Percentiles rank a stretch among this genome's conserved stretches.
Conservation (phyloP, 352 stramenopile genomes). For the Phytopythium delawarense region DNA sequence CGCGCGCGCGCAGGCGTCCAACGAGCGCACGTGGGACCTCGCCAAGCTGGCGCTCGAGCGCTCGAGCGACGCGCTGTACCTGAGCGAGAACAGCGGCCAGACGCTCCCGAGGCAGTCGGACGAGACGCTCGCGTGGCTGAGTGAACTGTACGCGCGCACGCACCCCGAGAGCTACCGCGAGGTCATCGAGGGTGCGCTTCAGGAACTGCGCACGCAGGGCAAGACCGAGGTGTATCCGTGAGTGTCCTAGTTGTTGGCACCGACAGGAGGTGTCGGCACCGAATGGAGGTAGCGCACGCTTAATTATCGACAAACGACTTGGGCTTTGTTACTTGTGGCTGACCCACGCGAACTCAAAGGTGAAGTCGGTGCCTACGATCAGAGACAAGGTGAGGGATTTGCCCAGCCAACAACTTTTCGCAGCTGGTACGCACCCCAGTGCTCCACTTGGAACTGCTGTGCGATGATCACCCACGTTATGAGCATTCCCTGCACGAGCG, state of each 20-base stretch:
- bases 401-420: too few relatives aligned
- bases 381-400: too few relatives aligned
- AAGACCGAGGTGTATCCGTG: constrained; percentile 23
- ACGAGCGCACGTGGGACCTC: constrained; percentile 44
- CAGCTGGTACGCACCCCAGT: constrained; percentile 4
- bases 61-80: constrained; percentile 30
- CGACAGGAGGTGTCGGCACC: not conserved
- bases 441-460: constrained; percentile 16
- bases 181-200: constrained; percentile 40
- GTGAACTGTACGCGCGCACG: constrained; percentile 36
- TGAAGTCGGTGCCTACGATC: not conserved
- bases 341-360: not conserved
- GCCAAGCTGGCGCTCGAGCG: constrained; percentile 38
- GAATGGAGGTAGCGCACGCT: not conserved
- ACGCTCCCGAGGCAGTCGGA: constrained; percentile 42
- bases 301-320: not conserved
- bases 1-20: constrained; percentile 34
- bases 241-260: not conserved
- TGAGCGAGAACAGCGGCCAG: constrained; percentile 35
- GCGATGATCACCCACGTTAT: constrained; percentile 26
- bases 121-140: constrained; percentile 36
- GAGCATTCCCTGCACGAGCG: constrained; percentile 25
- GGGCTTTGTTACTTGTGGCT: not conserved
- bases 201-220: constrained; percentile 23
- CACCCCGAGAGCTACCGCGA: constrained; percentile 57